phyloP scores from a whole-genome alignment of 2,329 filamentous ascomycete species.

The Cordyceps sp. region DNA sequence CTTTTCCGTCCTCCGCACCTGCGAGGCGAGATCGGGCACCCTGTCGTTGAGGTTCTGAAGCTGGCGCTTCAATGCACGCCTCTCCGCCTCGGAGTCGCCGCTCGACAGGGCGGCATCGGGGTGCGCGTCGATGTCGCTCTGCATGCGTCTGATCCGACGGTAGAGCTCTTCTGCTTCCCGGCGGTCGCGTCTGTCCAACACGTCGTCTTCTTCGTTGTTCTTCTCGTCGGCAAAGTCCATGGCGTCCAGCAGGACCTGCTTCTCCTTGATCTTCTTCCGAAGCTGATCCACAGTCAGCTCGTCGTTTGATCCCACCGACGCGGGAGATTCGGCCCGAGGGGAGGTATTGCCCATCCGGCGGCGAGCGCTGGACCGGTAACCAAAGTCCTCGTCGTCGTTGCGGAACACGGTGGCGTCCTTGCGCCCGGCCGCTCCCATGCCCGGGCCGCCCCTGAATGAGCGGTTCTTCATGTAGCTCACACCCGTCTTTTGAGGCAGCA shows the following conservation, averaged over 20 bases:
- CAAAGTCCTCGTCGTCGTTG: slow-evolving; percentile 85
- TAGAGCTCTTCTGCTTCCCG: slow-evolving; percentile 90
- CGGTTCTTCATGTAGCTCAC: slow-evolving; percentile 95
- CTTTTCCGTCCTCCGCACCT: slow-evolving; percentile 80
- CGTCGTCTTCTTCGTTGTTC: slow-evolving; percentile 76
- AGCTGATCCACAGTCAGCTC: slow-evolving; percentile 78
- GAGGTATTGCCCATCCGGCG: slow-evolving; percentile 68
- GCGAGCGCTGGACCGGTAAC: slow-evolving; percentile 86
- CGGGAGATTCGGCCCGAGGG: slow-evolving; percentile 63
- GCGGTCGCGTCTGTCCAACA: slow-evolving; percentile 75
- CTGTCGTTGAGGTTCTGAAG: slow-evolving; percentile 79
- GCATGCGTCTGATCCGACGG: slow-evolving; percentile 74
- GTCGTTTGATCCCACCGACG: slow-evolving; percentile 54
- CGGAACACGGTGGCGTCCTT: slow-evolving; percentile 96
- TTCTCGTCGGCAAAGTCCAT: slow-evolving; percentile 95
- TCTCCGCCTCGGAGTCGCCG: slow-evolving; percentile 75
- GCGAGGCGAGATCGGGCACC: slow-evolving; percentile 79
- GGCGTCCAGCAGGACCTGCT: slow-evolving; percentile 84
- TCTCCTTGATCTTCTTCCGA: slow-evolving; percentile 83
- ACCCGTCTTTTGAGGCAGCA: slow-evolving; percentile 92
- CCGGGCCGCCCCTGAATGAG: slow-evolving; percentile 59
- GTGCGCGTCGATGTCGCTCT: slow-evolving; percentile 88
- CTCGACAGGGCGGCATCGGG: slow-evolving; percentile 55
- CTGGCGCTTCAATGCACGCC: slow-evolving; percentile 72
- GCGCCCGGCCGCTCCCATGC: slow-evolving; percentile 41